Base-by-base conservation (phyloP, 2,329 filamentous ascomycete genomes). In the Dendryphion nanum region DNA sequence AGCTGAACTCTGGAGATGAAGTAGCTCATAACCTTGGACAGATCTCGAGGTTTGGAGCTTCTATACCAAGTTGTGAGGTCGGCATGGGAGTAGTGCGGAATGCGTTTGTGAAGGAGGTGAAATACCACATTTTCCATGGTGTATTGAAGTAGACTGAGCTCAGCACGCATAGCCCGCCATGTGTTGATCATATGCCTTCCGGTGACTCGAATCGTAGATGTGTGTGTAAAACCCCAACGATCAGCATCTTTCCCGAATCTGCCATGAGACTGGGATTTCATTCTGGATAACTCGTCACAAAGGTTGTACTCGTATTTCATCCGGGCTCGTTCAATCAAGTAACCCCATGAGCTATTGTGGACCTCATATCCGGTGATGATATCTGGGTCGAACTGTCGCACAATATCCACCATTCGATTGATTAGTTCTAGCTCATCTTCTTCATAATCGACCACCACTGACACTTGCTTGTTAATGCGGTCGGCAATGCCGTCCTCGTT, bases 121-220 rank as follows among this genome's bases (percentile, higher is more conserved):
- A 94, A 97, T 0, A 82, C 87, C 4, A 97, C 88, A 55, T 95
- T 96, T 64, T 97, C 93, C 81, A 97, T 86, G 0, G 87, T 95
- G 59, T 98, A 97, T 59, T 96, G 90, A 8, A 95, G 75, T 18
- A 98, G 71, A 51, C 90, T 94, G 18, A 98, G 69, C 66, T 96
- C 91, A n/a, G 84, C 81, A 41, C 89, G 80, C 90, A 98, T 96
- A 1, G 90, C 89, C 53, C 91, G 80, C 89, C 93, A 97, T 31
- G 97, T 86, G 52, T 97, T 97, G 70, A 98, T 90, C 76, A 95
- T 89, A 60, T 97, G 91, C 44, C 93, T 79, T 4, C 93, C 93
- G 0, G 90, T 96, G n/a, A 98, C 80, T 40, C 83, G 82, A 50
- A 97, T 89, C 3, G 88, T 91, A 2, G 89, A 95, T 0, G 90